These are phyloP conservation scores for Plasmodium chabaudi DNA, from an alignment of 169 alveolate genomes.

Conservation along the genomic window DNA sequence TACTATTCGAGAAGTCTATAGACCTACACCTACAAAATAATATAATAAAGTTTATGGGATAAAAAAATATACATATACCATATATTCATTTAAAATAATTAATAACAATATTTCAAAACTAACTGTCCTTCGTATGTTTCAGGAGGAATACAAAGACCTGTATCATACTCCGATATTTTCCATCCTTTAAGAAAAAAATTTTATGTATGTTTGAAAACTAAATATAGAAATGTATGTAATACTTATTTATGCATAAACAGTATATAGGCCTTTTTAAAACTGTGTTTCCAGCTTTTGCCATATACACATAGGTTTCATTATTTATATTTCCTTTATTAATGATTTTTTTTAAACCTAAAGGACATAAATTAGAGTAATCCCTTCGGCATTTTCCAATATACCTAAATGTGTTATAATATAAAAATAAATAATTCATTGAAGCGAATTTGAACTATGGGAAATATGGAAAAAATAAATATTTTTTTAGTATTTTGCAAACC, in stretches of 20 bases:
- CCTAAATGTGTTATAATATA: conserved; percentile 19
- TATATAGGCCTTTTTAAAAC: too few species aligned
- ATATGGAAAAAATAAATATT: neutral
- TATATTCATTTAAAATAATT: too few species aligned
- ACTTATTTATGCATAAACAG: too few species aligned
- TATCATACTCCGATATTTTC: conserved; percentile 56
- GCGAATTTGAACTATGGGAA: neutral
- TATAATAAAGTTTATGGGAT: conserved; percentile 11
- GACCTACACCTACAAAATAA: conserved; percentile 78
- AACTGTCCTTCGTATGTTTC: conserved; percentile 70
- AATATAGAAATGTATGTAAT: too few species aligned
- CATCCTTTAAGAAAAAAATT: conserved; percentile 17
- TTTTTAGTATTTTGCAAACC: conserved; percentile 20
- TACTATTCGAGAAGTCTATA: conserved; percentile 64
- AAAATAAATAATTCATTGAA: conserved; percentile 1
- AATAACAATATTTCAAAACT: neutral
- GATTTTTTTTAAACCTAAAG: conserved; percentile 42
- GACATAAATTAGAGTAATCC: conserved; percentile 52
- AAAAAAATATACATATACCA: too few species aligned
- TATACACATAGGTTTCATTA: too few species aligned
- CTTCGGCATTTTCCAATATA: conserved; percentile 72
- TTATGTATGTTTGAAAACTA: neutral
- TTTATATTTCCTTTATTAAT: neutral
- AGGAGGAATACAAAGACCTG: conserved; percentile 67
- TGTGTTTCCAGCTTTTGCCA: too few species aligned